phyloP scores from a whole-genome alignment of 495 filamentous ascomycete species.

The Penicillium taxi region DNA sequence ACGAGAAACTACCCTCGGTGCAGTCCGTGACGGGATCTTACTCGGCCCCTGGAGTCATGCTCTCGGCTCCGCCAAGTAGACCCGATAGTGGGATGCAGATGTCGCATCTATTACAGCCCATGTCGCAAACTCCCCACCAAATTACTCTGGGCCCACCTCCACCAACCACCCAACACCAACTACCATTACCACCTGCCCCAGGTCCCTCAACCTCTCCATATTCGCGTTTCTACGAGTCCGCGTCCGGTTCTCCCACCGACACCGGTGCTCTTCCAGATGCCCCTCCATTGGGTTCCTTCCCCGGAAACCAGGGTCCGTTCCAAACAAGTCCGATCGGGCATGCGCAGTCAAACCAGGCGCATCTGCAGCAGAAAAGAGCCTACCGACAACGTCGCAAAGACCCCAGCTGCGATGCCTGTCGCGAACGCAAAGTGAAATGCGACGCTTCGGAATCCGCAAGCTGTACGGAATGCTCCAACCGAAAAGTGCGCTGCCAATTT shows the following conservation, averaged over 20 bases:
- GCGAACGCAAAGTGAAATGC: constrained; percentile 98
- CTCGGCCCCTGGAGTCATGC: constrained; percentile 24
- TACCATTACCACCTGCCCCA: constrained; percentile 5
- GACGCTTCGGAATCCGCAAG: constrained; percentile 93
- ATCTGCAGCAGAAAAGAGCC: constrained; percentile 71
- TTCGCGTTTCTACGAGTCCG: constrained; percentile 38
- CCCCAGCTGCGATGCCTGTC: constrained; percentile 94
- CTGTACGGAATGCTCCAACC: constrained; percentile 92
- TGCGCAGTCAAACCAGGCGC: constrained; percentile 42
- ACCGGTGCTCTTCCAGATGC: constrained; percentile 28
- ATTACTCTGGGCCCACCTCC: constrained; percentile 14
- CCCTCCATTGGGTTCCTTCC: constrained; percentile 23
- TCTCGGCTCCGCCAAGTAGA: constrained; percentile 39
- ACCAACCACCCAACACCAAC: too few species aligned
- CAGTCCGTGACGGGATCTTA: constrained; percentile 35
- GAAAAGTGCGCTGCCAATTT: constrained; percentile 95
- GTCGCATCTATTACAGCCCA: constrained; percentile 38
- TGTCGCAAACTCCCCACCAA: constrained; percentile 22
- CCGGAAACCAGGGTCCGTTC: constrained; percentile 34
- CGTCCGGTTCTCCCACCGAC: constrained; percentile 36
- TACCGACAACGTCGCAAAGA: constrained; percentile 94
- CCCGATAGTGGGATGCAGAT: constrained; percentile 38
- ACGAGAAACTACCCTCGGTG: constrained; percentile 35
- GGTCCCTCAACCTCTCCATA: constrained; percentile 28
- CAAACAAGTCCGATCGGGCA: constrained; percentile 39